phyloP scores from a whole-genome alignment of 2,329 filamentous ascomycete genomes.

The Pseudocercospora musae region DNA sequence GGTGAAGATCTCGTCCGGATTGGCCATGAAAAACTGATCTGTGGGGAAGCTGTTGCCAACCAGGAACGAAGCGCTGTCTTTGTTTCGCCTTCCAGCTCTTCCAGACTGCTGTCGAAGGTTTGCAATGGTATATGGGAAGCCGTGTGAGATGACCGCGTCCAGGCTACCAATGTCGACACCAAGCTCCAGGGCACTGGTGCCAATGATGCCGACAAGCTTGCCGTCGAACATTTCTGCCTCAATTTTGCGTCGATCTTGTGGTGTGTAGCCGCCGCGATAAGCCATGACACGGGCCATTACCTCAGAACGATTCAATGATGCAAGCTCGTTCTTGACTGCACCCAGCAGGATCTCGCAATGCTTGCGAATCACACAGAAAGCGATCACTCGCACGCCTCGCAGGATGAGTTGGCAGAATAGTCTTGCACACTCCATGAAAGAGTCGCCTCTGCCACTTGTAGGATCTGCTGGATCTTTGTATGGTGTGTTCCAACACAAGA shows the following conservation, averaged over 20 bases:
- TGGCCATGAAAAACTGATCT: constrained; percentile 96
- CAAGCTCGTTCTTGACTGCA: constrained; percentile 75
- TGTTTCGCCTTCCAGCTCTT: constrained; percentile 84
- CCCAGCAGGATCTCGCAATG: constrained; percentile 82
- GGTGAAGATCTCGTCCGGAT: constrained; percentile 89
- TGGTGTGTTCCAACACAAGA: constrained; percentile 96
- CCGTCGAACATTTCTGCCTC: constrained; percentile 97
- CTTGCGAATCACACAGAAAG: constrained; percentile 84
- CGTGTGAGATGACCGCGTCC: constrained; percentile 89
- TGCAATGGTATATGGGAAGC: constrained; percentile 92
- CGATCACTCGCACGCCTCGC: constrained; percentile 84
- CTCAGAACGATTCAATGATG: constrained; percentile 68
- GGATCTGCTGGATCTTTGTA: constrained; percentile 87
- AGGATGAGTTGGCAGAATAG: constrained; percentile 88
- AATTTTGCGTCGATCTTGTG: constrained; percentile 82
- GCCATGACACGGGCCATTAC: constrained; percentile 82
- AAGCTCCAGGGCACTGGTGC: constrained; percentile 87
- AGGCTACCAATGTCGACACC: constrained; percentile 93
- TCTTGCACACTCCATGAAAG: constrained; percentile 79
- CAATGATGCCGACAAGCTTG: constrained; percentile 86
- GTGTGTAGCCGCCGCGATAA: constrained; percentile 91
- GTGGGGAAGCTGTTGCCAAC: constrained; percentile 86
- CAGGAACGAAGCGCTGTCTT: constrained; percentile 85
- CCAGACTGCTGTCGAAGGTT: constrained; percentile 94
- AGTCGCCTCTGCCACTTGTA: constrained; percentile 78